Percentiles rank a stretch among this genome's conserved stretches.
These are phyloP conservation scores for Akanthomyces dipterigenus DNA, from an alignment of 2,329 filamentous ascomycete genomes.

Conservation along the genomic window DNA sequence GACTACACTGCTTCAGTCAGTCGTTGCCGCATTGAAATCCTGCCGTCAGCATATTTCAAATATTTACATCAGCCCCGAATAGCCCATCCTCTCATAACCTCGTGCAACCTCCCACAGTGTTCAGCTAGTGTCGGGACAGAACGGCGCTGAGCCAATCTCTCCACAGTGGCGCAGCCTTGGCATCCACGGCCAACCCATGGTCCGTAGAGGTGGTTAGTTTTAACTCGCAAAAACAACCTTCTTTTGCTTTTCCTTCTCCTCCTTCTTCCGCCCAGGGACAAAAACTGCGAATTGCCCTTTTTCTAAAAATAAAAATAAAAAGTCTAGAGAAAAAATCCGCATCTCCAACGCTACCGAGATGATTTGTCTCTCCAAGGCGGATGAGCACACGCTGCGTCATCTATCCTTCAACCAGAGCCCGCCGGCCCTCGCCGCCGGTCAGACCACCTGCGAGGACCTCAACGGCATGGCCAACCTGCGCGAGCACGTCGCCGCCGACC, in stretches of 20 bases:
- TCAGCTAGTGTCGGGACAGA: slow-evolving; percentile 1
- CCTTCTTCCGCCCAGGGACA: not conserved
- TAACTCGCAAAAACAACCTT: not conserved
- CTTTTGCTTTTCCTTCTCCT: not conserved
- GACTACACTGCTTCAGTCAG: too few species aligned
- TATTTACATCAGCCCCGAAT: too few species aligned
- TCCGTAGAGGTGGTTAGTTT: not conserved
- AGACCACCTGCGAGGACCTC: slow-evolving; percentile 49
- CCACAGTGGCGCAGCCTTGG: slow-evolving; percentile 11
- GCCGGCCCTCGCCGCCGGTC: slow-evolving; percentile 37
- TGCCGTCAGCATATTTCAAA: too few species aligned
- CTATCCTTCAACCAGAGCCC: slow-evolving; percentile 49
- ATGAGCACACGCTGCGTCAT: slow-evolving; percentile 41
- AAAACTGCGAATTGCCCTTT: too few species aligned
- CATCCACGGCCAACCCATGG: not conserved
- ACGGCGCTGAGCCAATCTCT: slow-evolving; percentile 5
- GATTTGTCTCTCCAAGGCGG: slow-evolving; percentile 50
- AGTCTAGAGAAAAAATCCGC: too few species aligned
- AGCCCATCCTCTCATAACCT: too few species aligned
- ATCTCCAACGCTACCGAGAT: slow-evolving; percentile 23
- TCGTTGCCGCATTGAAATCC: too few species aligned
- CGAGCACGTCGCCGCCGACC: slow-evolving; percentile 31
- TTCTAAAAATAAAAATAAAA: too few species aligned
- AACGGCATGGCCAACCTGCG: slow-evolving; percentile 48
- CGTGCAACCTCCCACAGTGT: not conserved